Evolutionary conservation across 257 asterid species (phyloP).

Genomic region (Solanum chiquidenum): DNA sequence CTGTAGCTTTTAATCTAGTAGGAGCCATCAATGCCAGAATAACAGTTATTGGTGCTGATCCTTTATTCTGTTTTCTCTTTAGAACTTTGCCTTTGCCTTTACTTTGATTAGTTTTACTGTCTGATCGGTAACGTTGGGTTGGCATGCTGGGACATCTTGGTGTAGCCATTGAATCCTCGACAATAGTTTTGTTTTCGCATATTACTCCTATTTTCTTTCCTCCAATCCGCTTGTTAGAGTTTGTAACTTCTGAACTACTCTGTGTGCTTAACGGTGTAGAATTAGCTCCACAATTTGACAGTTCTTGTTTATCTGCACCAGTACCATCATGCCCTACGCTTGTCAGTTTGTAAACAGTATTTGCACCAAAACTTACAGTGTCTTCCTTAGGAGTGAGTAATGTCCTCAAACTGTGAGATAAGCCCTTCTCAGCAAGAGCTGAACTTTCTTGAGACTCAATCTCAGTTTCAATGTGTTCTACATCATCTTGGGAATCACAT

Average conservation of each 20-base stretch:
- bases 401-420: neutral
- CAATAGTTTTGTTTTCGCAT: neutral
- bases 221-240: neutral
- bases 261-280: neutral
- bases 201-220: neutral
- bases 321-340: neutral
- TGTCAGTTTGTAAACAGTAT: neutral
- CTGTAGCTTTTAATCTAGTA: neutral
- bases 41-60: neutral
- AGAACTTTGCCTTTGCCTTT: neutral
- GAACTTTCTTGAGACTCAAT: neutral
- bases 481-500: neutral
- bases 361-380: neutral
- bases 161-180: neutral
- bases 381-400: neutral
- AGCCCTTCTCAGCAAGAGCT: neutral
- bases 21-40: neutral
- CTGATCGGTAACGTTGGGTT: neutral
- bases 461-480: neutral
- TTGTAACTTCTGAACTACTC: neutral
- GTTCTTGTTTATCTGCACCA: neutral
- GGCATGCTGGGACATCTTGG: slow-evolving; percentile 1
- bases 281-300: neutral
- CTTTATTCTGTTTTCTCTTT: neutral
- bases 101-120: neutral